Conservation (phyloP, 2,329 filamentous ascomycete genomes). For the Alternaria ethzedia region DNA sequence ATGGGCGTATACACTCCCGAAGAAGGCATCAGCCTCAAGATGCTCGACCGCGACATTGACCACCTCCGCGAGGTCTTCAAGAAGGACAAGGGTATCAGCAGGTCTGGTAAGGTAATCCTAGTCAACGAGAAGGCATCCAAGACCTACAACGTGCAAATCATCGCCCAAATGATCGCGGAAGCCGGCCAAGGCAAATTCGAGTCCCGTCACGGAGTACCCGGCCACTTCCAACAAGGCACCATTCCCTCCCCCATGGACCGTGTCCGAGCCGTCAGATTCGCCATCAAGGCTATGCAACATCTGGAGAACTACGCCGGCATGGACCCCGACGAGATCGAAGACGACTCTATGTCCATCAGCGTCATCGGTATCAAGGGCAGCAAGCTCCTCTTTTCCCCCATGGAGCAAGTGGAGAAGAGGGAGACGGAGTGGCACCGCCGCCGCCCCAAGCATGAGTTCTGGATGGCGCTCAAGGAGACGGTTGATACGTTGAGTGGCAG, state of each 20-base stretch:
- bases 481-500: constrained; percentile 82
- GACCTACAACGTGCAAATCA: constrained; percentile 90
- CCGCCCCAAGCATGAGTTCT: constrained; percentile 83
- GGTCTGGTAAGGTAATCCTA: constrained; percentile 93
- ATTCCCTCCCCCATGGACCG: constrained; percentile 91
- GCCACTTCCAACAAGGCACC: constrained; percentile 52
- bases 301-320: constrained; percentile 76
- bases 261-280: constrained; percentile 86
- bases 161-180: constrained; percentile 93
- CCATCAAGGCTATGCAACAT: constrained; percentile 93
- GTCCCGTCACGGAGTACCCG: constrained; percentile 72
- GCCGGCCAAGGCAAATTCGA: constrained; percentile 93
- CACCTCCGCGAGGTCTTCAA: constrained; percentile 86
- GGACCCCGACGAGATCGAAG: constrained; percentile 70
- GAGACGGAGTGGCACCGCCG: constrained; percentile 95
- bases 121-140: constrained; percentile 91
- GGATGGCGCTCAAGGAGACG: constrained; percentile 78
- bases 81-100: constrained; percentile 83
- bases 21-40: constrained; percentile 91
- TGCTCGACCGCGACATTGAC: constrained; percentile 88
- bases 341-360: constrained; percentile 73
- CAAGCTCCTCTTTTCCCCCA: constrained; percentile 83
- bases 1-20: constrained; percentile 95
- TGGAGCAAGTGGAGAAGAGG: constrained; percentile 77
- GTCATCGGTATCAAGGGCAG: constrained; percentile 95